These are phyloP conservation scores for Avicennia marina DNA, from an alignment of 257 asterid genomes.

Conservation along the genomic window DNA sequence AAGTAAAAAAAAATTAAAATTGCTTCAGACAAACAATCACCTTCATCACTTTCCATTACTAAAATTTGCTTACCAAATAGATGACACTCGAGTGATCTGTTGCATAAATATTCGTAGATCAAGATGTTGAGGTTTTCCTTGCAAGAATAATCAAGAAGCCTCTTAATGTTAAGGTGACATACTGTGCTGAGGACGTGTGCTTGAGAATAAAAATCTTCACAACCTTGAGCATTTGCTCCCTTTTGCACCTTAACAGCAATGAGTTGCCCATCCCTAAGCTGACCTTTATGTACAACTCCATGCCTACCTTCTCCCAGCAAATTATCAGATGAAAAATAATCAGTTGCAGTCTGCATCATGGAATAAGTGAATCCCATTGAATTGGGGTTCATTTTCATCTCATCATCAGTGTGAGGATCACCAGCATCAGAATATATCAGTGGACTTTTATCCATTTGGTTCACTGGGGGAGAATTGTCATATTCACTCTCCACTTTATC, in stretches of 20 bases:
- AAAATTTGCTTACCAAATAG: slow-evolving; percentile 46
- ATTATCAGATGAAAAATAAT: slow-evolving; percentile 47
- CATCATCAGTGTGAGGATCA: slow-evolving; percentile 24
- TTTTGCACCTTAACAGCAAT: slow-evolving; percentile 62
- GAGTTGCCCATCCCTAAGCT: slow-evolving; percentile 48
- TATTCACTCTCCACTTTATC: slow-evolving; percentile 24
- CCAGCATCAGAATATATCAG: slow-evolving; percentile 24
- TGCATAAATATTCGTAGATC: slow-evolving; percentile 61
- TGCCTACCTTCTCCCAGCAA: slow-evolving; percentile 60
- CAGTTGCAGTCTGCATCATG: slow-evolving; percentile 49
- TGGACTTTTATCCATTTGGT: slow-evolving; percentile 13
- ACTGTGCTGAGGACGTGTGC: slow-evolving; percentile 41
- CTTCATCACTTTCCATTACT: background rate
- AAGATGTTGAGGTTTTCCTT: slow-evolving; percentile 51
- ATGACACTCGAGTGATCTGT: slow-evolving; percentile 67
- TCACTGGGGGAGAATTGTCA: slow-evolving; percentile 17
- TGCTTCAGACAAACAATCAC: background rate
- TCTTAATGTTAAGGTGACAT: slow-evolving; percentile 54
- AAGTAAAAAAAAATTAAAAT: background rate
- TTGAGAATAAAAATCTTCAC: slow-evolving; percentile 44
- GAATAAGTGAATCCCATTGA: slow-evolving; percentile 49
- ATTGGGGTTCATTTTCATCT: slow-evolving; percentile 34
- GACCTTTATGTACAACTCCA: slow-evolving; percentile 57
- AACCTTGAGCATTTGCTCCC: slow-evolving; percentile 42
- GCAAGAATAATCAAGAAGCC: slow-evolving; percentile 64